Base-by-base conservation (phyloP, 257 asterid species). In the Paraleonurus japonicus region DNA sequence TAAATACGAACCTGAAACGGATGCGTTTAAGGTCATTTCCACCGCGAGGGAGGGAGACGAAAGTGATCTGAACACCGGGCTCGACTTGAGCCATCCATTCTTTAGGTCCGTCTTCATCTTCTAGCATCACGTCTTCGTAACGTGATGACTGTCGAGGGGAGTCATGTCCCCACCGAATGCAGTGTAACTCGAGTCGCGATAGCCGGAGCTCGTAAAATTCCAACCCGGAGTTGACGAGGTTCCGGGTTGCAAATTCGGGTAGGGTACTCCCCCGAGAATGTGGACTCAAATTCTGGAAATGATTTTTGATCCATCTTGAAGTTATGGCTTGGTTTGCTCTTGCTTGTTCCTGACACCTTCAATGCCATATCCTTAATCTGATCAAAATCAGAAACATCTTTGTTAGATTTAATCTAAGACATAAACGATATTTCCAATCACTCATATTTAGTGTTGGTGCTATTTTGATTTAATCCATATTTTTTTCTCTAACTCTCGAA, bases 71-170 rank as follows among this genome's bases (percentile, higher is more conserved):
- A 16, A 92, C 94, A 8, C 98, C 96, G 8, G 98, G 98, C 78
- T 92, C 98, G 16, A 92, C 98, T 63, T 92, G 98, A 0, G 98
- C 96, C 55, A 75, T 79, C 98, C 98, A 92, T 41, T 92, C 98
- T 57, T 84, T 88, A 2, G 83, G 88, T 15, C 73, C 92, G 15
- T 81, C 90, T 24, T 87, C 97, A n/a, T 85, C 80, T 30, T 88
- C 93, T 5, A 82, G 73, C 76, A 74, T 76, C 47, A 85, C 81
- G 3, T 81, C 90, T 15, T 82, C 85, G 4, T 61, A 76, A 6
- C 71, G 76, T 16, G 84, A 73, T 1, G 84, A 76, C 19, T 41
- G 68, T 47, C 89, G 81, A 39, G 83, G 78, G 89, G 84, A 2
- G 82, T 80, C 76, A 78, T 63, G 50, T 77, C 88, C 16, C 84